Evolutionary conservation across 164 flowering plant genomes (phyloP), one percentile per base, ranked within the genome.

Genomic region (Berberis vulgaris): DNA sequence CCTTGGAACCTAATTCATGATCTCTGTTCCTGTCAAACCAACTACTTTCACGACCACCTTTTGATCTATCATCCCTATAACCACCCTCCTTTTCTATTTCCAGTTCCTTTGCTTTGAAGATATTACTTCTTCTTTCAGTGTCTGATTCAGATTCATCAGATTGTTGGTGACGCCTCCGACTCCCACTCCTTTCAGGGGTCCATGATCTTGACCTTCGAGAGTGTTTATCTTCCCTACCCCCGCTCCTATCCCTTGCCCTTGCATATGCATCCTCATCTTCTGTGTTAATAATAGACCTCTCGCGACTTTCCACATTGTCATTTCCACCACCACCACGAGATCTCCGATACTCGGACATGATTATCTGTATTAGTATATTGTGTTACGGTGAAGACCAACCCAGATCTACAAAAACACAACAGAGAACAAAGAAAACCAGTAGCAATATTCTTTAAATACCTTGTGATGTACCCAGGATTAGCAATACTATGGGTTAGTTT

Each of bases 1-100:
- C 96, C 61, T 76, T 85, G 9, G 60, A 57, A 57, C 43, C 43
- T 3, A 87, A 77, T 70, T 87, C 95, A 69, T 85, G 64, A 44
- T 86, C 95, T 71, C 83, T 80, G 57, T 60, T 76, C 80, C 88
- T 75, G 55, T 85, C 94, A 74, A 72, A 72, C 88, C 83, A 84
- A 60, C 78, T 70, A 70, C 76, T 83, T 71, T 89, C 97, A 63
- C 89, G 84, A 60, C 26, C 26, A 26, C 80, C 84, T 77, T 80
- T 88, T 7, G 80, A 74, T 74, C 88, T 79, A 46, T 85, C 95
- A 74, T 86, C 93, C 74, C 79, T 80, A 57, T 67, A 76, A 49
- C 69, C 60, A 61, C n/a, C 49, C 8, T 85, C 91, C 55, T 76
- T 84, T 49, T 86, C 92, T 7, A 69, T 61, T 61, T 88, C 93